Evolutionary conservation across 192 early-diverging fungal species (phyloP), one percentile per base, ranked within the genome.

Genomic region (Backusella tarrabulga): DNA sequence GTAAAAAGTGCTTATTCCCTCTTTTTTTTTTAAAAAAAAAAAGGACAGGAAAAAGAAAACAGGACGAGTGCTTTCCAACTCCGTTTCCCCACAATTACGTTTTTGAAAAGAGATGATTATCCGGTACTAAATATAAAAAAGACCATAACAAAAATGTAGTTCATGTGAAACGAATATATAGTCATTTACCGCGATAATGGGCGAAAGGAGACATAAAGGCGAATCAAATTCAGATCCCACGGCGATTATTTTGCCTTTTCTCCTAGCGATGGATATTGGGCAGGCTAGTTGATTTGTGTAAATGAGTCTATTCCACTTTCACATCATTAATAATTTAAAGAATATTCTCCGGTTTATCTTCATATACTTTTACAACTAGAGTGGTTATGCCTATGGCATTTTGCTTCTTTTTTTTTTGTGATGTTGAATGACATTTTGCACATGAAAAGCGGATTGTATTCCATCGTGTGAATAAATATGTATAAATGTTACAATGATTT

Each of bases 381-480:
- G 12, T 60, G 11, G 4, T 26, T 1, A 60, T 60, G 56, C 23
- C 11, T 12, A 60, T 12, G 8, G 6, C 11, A 26, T 26, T 26
- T 11, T 1, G 2, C 9, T 29, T 29, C 17, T 63, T 21, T 19
- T 63, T 60, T n/a, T 63, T 23, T n/a, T 63, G 9, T 14, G 3
- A 63, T 29, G 56, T 2, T 60, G n/a, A 12, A 26, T 60, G 56
- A 11, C 56, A 60, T 60, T 60, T 60, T 60, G 3, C 46, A 50
- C 46, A 50, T 50, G 46, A 50, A 50, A 50, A 50, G 15, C 0
- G 1, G 19, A 12, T 8, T 26, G 52, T 52, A 21, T 21, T 6
- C 6, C 21, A 23, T 56, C 23, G 56, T 63, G 56, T 63, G 56
- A 63, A 63, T 63, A 63, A 63, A 63, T 63, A 63, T 63, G 56